Evolutionary conservation across 441 rosid genomes (phyloP).

Genomic region (Codiaeum variegatum): DNA sequence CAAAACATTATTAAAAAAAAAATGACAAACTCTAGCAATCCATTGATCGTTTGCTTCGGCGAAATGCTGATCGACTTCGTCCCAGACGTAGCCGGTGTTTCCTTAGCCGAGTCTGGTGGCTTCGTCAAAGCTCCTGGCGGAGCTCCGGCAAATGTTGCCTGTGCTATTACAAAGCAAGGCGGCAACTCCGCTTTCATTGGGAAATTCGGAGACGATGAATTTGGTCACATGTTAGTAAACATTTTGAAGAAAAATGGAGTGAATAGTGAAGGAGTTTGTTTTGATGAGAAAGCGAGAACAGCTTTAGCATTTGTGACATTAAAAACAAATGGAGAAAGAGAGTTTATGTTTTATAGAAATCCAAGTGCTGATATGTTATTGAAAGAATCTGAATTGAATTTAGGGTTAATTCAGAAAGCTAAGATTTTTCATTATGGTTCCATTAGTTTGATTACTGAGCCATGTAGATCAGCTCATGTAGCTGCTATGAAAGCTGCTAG

Average conservation of each 20-base stretch:
- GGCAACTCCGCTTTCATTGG: slow-evolving; percentile 68
- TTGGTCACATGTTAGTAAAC: slow-evolving; percentile 67
- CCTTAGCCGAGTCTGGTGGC: slow-evolving; percentile 60
- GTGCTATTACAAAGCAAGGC: slow-evolving; percentile 68
- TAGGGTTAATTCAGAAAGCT: slow-evolving; percentile 50
- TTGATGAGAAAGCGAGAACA: slow-evolving; percentile 57
- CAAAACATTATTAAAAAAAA: background rate
- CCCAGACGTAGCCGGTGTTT: slow-evolving; percentile 58
- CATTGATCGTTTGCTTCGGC: slow-evolving; percentile 54
- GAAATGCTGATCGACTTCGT: slow-evolving; percentile 81
- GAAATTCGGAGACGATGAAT: slow-evolving; percentile 79
- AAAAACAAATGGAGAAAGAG: slow-evolving; percentile 64
- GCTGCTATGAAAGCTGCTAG: slow-evolving; percentile 73
- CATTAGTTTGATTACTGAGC: slow-evolving; percentile 68
- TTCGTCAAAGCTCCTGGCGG: slow-evolving; percentile 77
- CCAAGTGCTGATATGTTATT: slow-evolving; percentile 80
- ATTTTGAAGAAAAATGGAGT: slow-evolving; percentile 58
- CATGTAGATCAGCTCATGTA: slow-evolving; percentile 62
- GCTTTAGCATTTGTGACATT: slow-evolving; percentile 73
- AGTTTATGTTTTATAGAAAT: slow-evolving; percentile 70
- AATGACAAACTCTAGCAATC: slow-evolving; percentile 23
- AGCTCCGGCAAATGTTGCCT: slow-evolving; percentile 83
- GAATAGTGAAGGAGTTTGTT: slow-evolving; percentile 51
- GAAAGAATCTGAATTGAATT: slow-evolving; percentile 56
- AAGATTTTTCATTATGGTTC: slow-evolving; percentile 73